Evolutionary conservation across 371 early-diverging fungal genomes (phyloP), one percentile per base, ranked within the genome.

Genomic region (Mortierella sp.): DNA sequence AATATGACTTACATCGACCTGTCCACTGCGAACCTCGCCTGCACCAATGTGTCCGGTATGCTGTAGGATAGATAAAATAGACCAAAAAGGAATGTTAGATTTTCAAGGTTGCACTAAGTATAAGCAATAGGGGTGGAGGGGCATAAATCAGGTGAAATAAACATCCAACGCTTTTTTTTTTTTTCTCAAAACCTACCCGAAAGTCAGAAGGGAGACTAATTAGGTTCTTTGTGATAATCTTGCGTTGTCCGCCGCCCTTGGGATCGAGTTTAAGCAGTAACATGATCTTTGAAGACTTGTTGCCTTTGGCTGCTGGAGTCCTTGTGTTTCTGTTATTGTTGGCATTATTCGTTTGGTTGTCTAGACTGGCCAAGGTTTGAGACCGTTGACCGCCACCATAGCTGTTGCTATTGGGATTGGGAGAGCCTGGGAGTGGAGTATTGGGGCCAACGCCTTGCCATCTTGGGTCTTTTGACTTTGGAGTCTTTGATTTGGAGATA

Each of bases 41-140:
- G 81, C 81, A 80, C 81, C 81, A 38, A 80, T 80, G 58, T 80
- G 81, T 21, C 81, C 81, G 52, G 81, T 80, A 75, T 80, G 81
- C 81, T 80, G 72, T 52, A 67, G 64, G 67, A 80, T 21, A 50
- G 67, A 80, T 21, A 50, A n/a, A 41, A 45, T 19, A 10, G 36
- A 36, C 40, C 33, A 22, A 33, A 47, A 11, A 2, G 28, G 3
- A 8, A 38, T 11, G 45, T 24, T 45, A 13, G 52, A 52, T n/a
- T 10, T 52, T 21, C 52, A 52, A 52, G 22, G 10, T 45, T 16
- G 22, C 36, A 36, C 7, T 36, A 28, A 28, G 28, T 2, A 28
- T 19, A 11, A 9, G 16, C 19, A 47, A 11, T 47, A 28, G 28
- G 28, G 28, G 28, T 28, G 28, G 28, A 28, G 36, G 36, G 36